These are phyloP conservation scores for Graphilbum fragrans DNA, from an alignment of 2,329 filamentous ascomycete species.

Conservation along the genomic window DNA sequence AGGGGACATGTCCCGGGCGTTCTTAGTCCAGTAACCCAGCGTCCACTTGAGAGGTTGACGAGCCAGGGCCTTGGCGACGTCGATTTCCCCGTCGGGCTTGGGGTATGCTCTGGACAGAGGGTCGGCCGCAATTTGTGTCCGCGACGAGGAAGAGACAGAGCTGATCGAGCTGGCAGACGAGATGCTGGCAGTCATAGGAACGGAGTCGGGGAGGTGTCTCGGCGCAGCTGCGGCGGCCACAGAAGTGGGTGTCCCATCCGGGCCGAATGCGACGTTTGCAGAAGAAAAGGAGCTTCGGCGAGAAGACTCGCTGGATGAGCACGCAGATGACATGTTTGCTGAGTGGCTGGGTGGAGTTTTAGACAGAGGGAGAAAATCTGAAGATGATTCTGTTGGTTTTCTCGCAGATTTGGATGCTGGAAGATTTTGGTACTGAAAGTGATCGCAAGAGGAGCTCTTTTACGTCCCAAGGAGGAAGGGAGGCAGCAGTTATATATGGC, in stretches of 20 bases:
- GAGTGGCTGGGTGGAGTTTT: background rate
- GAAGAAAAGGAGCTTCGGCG: constrained; percentile 9
- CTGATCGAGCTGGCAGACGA: background rate
- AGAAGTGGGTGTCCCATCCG: background rate
- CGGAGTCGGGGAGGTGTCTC: background rate
- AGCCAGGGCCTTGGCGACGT: constrained; percentile 29
- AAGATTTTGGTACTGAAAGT: too few species aligned
- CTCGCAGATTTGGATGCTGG: too few species aligned
- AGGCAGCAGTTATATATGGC: too few species aligned
- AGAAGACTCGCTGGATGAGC: constrained; percentile 6
- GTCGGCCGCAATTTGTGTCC: constrained; percentile 11
- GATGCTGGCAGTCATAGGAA: background rate
- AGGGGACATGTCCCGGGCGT: constrained; percentile 15
- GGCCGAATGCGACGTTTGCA: background rate
- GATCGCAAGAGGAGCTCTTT: too few species aligned
- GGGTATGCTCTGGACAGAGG: constrained; percentile 26
- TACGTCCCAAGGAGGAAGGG: too few species aligned
- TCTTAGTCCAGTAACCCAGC: constrained; percentile 23
- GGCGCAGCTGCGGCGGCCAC: background rate
- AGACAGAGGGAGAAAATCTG: too few species aligned
- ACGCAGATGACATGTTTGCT: background rate
- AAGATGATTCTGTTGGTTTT: too few species aligned
- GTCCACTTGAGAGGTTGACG: constrained; percentile 26
- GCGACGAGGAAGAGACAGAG: background rate
- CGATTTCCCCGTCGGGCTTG: constrained; percentile 24